phyloP scores from a whole-genome alignment of 495 filamentous ascomycete species.

The Lasiosphaeria hispida region DNA sequence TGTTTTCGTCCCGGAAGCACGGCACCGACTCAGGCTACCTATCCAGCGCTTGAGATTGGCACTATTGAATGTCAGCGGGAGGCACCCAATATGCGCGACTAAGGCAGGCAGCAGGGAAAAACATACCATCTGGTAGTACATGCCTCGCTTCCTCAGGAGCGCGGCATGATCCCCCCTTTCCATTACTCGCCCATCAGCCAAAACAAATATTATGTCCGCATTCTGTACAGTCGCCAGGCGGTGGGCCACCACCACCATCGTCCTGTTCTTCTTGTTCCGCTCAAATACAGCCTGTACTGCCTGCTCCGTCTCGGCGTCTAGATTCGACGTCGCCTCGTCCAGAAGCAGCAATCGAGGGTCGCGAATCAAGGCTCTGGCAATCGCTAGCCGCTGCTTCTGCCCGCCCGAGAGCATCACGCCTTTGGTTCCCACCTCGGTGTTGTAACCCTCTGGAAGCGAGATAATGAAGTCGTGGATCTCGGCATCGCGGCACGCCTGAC shows the following conservation, averaged over 20 bases:
- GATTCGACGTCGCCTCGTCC: conserved; percentile 75
- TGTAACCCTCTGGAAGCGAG: conserved; percentile 58
- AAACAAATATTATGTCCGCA: conserved; percentile 57
- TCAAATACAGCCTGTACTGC: conserved; percentile 71
- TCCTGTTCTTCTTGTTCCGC: conserved; percentile 59
- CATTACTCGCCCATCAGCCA: conserved; percentile 52
- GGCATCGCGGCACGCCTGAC: conserved; percentile 52
- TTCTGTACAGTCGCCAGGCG: conserved; percentile 56
- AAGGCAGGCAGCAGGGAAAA: conserved; percentile 20
- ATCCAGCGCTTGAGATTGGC: conserved; percentile 50
- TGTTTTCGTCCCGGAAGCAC: no score
- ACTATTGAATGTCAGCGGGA: conserved; percentile 34
- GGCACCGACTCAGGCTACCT: conserved; percentile 22
- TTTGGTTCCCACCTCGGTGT: conserved; percentile 61
- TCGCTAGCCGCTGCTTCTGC: conserved; percentile 72
- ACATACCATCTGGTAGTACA: conserved; percentile 57
- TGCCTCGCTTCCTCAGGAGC: conserved; percentile 47
- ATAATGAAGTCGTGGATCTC: conserved; percentile 59
- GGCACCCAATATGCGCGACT: not conserved
- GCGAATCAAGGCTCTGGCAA: conserved; percentile 74
- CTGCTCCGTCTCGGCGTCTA: conserved; percentile 74
- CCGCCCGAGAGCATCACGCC: conserved; percentile 72
- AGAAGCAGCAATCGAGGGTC: conserved; percentile 70
- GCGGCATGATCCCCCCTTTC: conserved; percentile 52
- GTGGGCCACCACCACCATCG: conserved; percentile 76